Evolutionary conservation across 495 filamentous ascomycete genomes (phyloP).

Genomic region (Chaetomium fimeti): DNA sequence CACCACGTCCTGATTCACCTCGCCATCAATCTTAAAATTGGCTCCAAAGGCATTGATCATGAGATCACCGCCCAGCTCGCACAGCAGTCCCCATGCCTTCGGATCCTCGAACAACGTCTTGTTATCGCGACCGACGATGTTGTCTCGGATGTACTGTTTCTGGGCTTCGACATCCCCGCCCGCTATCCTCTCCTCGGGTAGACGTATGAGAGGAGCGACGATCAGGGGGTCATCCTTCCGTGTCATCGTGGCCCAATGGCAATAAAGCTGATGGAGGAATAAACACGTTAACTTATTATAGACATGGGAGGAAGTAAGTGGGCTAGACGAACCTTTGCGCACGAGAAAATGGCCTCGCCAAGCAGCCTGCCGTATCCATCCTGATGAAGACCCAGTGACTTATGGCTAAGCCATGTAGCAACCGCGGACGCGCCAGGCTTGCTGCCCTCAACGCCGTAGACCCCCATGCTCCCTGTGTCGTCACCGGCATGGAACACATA

Average conservation of each 20-base stretch:
- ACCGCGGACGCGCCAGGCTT: conserved; percentile 47
- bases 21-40: conserved; percentile 33
- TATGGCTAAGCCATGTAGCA: conserved; percentile 44
- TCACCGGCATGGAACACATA: conserved; percentile 35
- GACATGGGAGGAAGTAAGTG: conserved; percentile 29
- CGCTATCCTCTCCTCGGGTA: conserved; percentile 43
- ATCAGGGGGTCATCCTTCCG: conserved; percentile 35
- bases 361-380: conserved; percentile 45
- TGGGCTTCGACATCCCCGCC: conserved; percentile 27
- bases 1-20: neutral
- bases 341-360: conserved; percentile 39
- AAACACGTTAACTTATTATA: too few relatives aligned
- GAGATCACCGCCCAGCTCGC: conserved; percentile 45
- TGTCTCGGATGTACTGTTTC: conserved; percentile 40
- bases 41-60: conserved; percentile 51
- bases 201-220: conserved; percentile 45
- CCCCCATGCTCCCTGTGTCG: conserved; percentile 47
- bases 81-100: conserved; percentile 35
- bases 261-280: conserved; percentile 37
- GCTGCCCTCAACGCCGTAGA: conserved; percentile 25
- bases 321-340: too few relatives aligned
- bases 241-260: conserved; percentile 45
- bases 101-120: neutral
- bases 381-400: conserved; percentile 39
- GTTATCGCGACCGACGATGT: neutral